Evolutionary conservation across 306 rosid genomes (phyloP), one percentile per base, ranked within the genome.

Genomic region (Calophaca sinica): DNA sequence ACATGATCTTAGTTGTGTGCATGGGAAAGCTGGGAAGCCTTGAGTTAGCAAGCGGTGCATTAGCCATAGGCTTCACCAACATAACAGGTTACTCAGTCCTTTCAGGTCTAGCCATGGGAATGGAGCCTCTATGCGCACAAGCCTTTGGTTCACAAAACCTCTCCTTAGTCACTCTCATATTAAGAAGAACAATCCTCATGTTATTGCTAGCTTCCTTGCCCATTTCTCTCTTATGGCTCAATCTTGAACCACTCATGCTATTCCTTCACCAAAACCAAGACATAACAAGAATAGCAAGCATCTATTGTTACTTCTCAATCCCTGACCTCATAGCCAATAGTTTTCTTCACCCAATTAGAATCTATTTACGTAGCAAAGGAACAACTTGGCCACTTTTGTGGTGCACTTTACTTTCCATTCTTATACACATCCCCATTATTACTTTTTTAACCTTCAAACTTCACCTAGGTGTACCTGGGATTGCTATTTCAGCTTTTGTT

Each of bases 11-110:
- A 46, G 94, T 91, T 46, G 72, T 86, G 3, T 91, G 89, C 94
- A 87, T 91, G 94, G 96, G 96, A 52, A 87, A 84, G 77, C 70
- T 91, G 13, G 96, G 96, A 74, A 91, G 89, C 68, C 83, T 91
- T 0, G 92, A 91, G 68, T 73, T 91, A 28, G 96, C 96, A 0
- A 91, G 90, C 5, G 94, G 92, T 3, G 90, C 96, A 51, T 83
- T 91, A 32, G 94, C 94, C 83, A 77, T 91, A 29, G 94, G 96
- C 74, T 88, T 87, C 90, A 88, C 96, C 42, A 91, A 91, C 84
- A 84, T 91, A 76, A 87, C 92, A 3, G 96, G 94, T 28, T 91
- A 87, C 85, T 91, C 92, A 0, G 89, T 91, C 68, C 87, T 91
- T 4, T 88, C 94, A 0, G 94, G 96, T 28, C 67, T 91, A 32